Base-by-base conservation (phyloP, 176 grass and related monocot species). In the Eragrostis nindensis region DNA sequence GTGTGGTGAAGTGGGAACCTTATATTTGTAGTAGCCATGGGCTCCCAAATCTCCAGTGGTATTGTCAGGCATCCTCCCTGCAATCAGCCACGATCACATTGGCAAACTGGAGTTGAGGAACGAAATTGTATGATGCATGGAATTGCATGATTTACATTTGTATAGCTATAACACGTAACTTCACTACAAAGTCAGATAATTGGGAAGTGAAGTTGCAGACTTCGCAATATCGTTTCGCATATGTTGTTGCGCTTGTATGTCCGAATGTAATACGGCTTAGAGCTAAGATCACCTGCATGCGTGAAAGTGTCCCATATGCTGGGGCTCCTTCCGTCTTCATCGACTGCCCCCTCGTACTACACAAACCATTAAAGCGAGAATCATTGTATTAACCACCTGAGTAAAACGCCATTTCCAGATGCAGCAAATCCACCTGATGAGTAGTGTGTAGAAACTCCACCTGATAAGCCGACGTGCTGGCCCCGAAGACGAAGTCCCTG, bases 381-480 rank as follows among this genome's bases (percentile, higher is more conserved):
- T 26, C 18, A 2, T 18, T 9, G 3, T 21, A 17, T 39, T 55
- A 19, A 5, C 43, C 36, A 22, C 11, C 2, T n/a, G n/a, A n/a
- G n/a, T n/a, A n/a, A n/a, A n/a, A n/a, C n/a, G n/a, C n/a, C n/a
- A n/a, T n/a, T n/a, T n/a, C n/a, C n/a, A n/a, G n/a, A n/a, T n/a
- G n/a, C n/a, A n/a, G n/a, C n/a, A n/a, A n/a, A n/a, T n/a, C n/a
- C n/a, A n/a, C n/a, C n/a, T n/a, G 5, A 7, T 32, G 10, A 45
- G n/a, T 5, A 30, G 32, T 36, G 32, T 22, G 9, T 16, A 36
- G 32, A 36, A 36, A 6, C 18, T 21, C 0, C 10, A 83, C 93
- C 93, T 96, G 93, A 71, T 96, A 92, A 10, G 93, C 70, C 5
- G 93, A 96, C 18, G 93, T 96, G 69, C 90, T 90, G 74, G 93